Evolutionary conservation across 768 basidiomycete genomes (phyloP).

Genomic region (Boletellus ananiceps): DNA sequence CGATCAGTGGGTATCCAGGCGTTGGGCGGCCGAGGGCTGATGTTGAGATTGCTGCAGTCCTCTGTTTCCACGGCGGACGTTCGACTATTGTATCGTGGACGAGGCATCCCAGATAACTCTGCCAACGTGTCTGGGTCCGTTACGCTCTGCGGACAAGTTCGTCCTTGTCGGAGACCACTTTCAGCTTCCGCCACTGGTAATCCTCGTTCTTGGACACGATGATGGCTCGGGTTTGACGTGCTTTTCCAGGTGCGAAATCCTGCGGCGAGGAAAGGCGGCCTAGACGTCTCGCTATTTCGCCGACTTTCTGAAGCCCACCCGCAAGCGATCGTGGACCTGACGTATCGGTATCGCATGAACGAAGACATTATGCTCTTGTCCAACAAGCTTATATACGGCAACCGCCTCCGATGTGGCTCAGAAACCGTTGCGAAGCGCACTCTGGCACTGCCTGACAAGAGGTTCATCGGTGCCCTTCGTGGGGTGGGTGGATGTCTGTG

Average conservation of each 20-base stretch:
- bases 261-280: conserved; percentile 75
- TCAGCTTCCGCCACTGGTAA: conserved; percentile 90
- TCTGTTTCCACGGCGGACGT: conserved; percentile 76
- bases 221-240: not conserved
- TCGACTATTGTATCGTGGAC: conserved; percentile 97
- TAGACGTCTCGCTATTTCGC: conserved; percentile 88
- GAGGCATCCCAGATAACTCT: conserved; percentile 98
- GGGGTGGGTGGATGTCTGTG: conserved; percentile 26
- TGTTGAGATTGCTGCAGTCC: conserved; percentile 46
- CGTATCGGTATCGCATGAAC: conserved; percentile 95
- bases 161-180: conserved; percentile 96
- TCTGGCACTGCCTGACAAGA: conserved; percentile 49
- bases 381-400: conserved; percentile 80
- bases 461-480: conserved; percentile 45
- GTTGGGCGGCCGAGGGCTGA: not conserved
- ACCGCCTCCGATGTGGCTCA: conserved; percentile 75
- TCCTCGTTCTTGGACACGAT: conserved; percentile 12
- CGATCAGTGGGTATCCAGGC: conserved; percentile 68
- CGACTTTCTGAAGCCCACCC: conserved; percentile 86
- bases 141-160: conserved; percentile 86
- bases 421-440: conserved; percentile 58
- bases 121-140: conserved; percentile 90
- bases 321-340: conserved; percentile 77
- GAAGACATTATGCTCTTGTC: conserved; percentile 90
- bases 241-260: conserved; percentile 69